Evolutionary conservation across 345 rosid genomes (phyloP), one percentile per base, ranked within the genome.

Genomic region (Chamaenerion angustifolium): DNA sequence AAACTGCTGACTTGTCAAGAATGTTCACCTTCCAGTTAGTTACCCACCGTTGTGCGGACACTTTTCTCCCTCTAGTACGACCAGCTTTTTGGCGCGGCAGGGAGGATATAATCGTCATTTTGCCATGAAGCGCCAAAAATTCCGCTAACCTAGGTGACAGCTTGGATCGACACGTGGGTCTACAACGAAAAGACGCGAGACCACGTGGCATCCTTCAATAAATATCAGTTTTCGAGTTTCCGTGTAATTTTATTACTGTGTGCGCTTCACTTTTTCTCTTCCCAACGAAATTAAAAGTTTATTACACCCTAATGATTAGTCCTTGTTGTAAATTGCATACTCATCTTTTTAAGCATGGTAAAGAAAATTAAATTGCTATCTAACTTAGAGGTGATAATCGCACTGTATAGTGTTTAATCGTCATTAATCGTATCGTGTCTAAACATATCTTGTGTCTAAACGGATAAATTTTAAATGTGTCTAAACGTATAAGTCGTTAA

Each of bases 151-250:
- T 1, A 2, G 13, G 43, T 42, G 45, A 11, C 17, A 65, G 53
- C 47, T 46, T 16, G 45, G 61, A 59, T 17, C 40, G 72, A 71
- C 71, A 77, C 67, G 80, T 81, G 82, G 71, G 57, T 51, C 53
- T 6, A 17, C 15, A 57, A 12, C 8, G 25, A 3, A 35, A 43
- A 4, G 45, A 10, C 10, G 65, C 8, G n/a, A n/a, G 6, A 27
- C 45, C 64, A 76, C 72, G 75, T 74, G 80, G 81, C 76, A 50
- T 31, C 15, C 17, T 51, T 42, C 45, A 1, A 52, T 31, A 54
- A 61, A 37, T 45, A 42, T 37, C 66, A 56, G 74, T 58, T 63
- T 68, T 13, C 14, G 41, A 42, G 43, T 15, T 31, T 49, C 51
- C 45, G 5, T 48, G 52, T 49, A 56, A 57, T 3, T 4, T 46